phyloP scores from a whole-genome alignment of 106 monocot genomes.

The Acanthochlamys bracteata region DNA sequence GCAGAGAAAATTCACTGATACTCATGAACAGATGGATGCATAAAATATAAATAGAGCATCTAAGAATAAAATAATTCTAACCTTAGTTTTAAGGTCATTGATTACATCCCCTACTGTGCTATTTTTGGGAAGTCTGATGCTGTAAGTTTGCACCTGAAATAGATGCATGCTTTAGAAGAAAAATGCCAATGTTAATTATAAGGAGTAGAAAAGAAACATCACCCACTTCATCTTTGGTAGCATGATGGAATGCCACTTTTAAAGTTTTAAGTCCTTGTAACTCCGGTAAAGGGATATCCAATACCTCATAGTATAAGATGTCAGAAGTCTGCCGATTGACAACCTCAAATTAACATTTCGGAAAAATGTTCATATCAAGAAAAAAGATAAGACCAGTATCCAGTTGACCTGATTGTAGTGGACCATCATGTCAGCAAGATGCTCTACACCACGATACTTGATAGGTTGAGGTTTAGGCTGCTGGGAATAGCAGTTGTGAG shows the following conservation, averaged over 20 bases:
- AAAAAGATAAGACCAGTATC: background rate
- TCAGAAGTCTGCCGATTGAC: constrained; percentile 68
- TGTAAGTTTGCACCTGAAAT: constrained; percentile 74
- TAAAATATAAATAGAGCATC: background rate
- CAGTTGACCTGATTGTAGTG: constrained; percentile 85
- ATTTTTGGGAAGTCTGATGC: constrained; percentile 85
- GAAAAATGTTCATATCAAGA: background rate
- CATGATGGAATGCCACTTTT: constrained; percentile 97
- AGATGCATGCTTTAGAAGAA: background rate
- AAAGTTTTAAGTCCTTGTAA: constrained; percentile 89
- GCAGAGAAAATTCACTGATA: background rate
- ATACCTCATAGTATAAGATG: constrained; percentile 88
- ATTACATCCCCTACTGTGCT: constrained; percentile 95
- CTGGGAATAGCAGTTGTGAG: constrained; percentile 97
- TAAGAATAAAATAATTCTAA: constrained; percentile 8
- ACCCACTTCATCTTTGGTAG: constrained; percentile 83
- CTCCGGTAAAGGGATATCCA: constrained; percentile 96
- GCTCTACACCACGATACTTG: constrained; percentile 87
- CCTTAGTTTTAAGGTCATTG: constrained; percentile 85
- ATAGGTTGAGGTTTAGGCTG: constrained; percentile 99
- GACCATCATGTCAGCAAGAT: constrained; percentile 85
- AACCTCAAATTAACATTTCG: background rate
- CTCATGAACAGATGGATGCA: background rate
- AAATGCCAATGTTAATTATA: background rate
- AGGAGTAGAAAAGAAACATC: background rate